Evolutionary conservation across 768 basidiomycete genomes (phyloP).

Genomic region (Tricholoma bakamatsutake): DNA sequence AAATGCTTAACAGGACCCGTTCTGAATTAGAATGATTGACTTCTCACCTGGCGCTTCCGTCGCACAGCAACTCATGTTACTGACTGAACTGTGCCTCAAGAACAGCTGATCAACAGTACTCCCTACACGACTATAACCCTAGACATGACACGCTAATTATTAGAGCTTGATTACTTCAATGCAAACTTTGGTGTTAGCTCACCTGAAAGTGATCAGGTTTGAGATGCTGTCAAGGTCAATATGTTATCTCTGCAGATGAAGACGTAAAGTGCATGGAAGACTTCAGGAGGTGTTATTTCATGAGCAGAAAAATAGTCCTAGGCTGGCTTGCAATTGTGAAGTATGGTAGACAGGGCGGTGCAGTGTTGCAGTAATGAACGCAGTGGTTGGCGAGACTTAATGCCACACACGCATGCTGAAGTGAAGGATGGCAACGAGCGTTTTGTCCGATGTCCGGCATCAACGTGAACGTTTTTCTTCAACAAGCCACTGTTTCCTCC

Average conservation of each 20-base stretch:
- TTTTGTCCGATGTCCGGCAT: background rate
- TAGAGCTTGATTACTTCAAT: background rate
- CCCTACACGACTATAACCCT: too few species aligned
- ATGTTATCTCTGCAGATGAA: background rate
- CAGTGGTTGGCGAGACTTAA: background rate
- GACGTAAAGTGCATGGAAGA: background rate
- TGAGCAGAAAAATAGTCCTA: background rate
- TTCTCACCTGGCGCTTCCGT: too few species aligned
- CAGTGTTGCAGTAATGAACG: background rate
- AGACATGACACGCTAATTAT: too few species aligned
- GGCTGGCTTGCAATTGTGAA: background rate
- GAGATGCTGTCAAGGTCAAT: too few species aligned
- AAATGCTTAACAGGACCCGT: too few species aligned
- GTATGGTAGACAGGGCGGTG: background rate
- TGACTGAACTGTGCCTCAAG: too few species aligned
- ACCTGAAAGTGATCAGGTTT: too few species aligned
- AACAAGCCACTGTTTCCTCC: conserved; percentile 33
- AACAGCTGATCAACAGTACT: too few species aligned
- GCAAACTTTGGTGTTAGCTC: too few species aligned
- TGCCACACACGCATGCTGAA: background rate
- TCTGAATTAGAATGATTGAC: too few species aligned
- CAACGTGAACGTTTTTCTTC: conserved; percentile 17
- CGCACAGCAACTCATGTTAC: too few species aligned
- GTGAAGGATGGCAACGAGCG: background rate
- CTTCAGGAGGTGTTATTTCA: background rate